Conservation (phyloP, 495 filamentous ascomycete species). For the Trichoderma gamsii region DNA sequence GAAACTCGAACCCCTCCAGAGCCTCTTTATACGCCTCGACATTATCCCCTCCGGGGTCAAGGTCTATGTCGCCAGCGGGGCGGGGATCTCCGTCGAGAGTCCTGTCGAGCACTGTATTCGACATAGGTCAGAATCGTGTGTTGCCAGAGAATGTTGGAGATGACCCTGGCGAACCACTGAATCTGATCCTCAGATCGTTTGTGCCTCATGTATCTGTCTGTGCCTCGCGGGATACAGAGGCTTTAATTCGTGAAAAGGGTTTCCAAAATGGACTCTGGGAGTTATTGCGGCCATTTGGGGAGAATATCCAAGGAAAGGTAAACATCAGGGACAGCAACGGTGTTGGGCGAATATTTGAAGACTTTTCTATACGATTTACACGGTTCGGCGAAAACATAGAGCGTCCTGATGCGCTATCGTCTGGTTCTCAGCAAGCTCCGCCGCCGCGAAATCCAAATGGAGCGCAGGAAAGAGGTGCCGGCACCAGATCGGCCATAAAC, state of each 20-base stretch:
- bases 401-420: constrained; percentile 33
- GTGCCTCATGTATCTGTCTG: constrained; percentile 82
- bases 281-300: constrained; percentile 85
- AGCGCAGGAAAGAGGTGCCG: constrained; percentile 15
- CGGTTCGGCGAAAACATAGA: constrained; percentile 57
- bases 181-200: constrained; percentile 74
- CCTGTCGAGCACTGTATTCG: constrained; percentile 43
- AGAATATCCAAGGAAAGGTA: constrained; percentile 78
- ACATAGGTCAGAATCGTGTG: constrained; percentile 33
- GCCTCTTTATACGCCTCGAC: constrained; percentile 54
- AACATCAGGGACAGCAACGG: constrained; percentile 85
- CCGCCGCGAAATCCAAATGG: constrained; percentile 13
- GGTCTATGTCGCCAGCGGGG: constrained; percentile 55
- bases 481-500: constrained; percentile 20
- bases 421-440: not conserved
- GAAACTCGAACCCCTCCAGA: constrained; percentile 50
- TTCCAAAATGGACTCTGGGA: constrained; percentile 76
- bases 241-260: constrained; percentile 76
- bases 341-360: constrained; percentile 73
- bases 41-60: constrained; percentile 46
- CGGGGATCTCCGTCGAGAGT: constrained; percentile 50
- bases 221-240: constrained; percentile 75
- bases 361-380: constrained; percentile 83
- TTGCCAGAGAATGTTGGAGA: constrained; percentile 44
- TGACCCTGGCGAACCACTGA: constrained; percentile 56